These are phyloP conservation scores for Elymus sibiricus DNA, from an alignment of 176 grass and related monocot species.

Conservation along the genomic window DNA sequence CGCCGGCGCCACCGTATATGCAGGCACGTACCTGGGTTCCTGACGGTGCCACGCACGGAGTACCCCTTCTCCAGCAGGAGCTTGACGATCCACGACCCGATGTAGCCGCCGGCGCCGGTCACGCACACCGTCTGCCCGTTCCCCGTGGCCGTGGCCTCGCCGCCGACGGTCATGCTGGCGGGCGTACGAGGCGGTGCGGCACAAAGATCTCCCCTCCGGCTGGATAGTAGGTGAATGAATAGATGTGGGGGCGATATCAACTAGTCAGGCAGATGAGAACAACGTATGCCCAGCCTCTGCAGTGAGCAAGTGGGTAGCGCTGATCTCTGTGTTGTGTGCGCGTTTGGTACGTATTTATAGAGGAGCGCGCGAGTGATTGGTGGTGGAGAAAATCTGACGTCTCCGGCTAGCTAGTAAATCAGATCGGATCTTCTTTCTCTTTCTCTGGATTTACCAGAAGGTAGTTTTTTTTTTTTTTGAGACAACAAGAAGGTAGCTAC, in stretches of 20 bases:
- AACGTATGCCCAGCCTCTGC: background rate
- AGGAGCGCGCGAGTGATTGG: background rate
- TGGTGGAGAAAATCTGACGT: background rate
- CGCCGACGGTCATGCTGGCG: slow-evolving; percentile 2
- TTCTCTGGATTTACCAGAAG: background rate
- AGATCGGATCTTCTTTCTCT: background rate
- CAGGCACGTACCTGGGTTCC: slow-evolving; percentile 41
- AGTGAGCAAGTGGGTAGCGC: too few species aligned
- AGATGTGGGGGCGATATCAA: background rate
- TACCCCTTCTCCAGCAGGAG: slow-evolving; percentile 55
- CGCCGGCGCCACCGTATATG: background rate
- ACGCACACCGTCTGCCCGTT: slow-evolving; percentile 59
- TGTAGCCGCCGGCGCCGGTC: slow-evolving; percentile 69
- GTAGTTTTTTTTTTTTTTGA: too few species aligned
- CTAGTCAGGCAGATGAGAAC: background rate
- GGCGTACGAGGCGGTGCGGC: too few species aligned
- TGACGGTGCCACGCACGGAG: slow-evolving; percentile 57
- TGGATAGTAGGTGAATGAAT: background rate
- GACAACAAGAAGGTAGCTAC: too few species aligned
- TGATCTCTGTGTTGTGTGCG: too few species aligned
- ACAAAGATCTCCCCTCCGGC: background rate
- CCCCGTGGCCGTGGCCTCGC: background rate
- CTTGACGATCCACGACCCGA: slow-evolving; percentile 74
- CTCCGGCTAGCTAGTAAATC: background rate
- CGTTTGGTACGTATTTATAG: background rate